Percentiles rank a stretch among this genome's conserved stretches.
phyloP scores from a whole-genome alignment of 257 asterid genomes.

The Solanum rostratum region DNA sequence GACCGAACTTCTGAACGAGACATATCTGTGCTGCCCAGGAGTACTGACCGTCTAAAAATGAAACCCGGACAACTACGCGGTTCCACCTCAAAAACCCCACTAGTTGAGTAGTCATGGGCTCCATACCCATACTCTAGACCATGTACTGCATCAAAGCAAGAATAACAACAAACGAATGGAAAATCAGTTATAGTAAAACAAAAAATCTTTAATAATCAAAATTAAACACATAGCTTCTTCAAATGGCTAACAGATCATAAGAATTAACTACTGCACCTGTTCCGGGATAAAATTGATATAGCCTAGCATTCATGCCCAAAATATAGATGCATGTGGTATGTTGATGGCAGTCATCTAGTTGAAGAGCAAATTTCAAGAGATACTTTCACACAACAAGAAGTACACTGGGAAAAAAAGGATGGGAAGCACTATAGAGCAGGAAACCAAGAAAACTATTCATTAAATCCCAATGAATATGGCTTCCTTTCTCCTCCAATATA shows the following conservation, averaged over 20 bases:
- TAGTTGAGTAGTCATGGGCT: slow-evolving; percentile 78
- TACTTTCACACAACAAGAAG: not conserved
- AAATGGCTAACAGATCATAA: not conserved
- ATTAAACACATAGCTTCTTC: not conserved
- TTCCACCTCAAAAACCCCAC: slow-evolving; percentile 92
- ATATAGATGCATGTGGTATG: not conserved
- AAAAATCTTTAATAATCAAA: not conserved
- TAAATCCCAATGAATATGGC: not conserved
- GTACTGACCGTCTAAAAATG: slow-evolving; percentile 66
- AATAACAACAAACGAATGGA: not conserved
- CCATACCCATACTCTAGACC: slow-evolving; percentile 86
- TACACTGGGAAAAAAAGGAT: not conserved
- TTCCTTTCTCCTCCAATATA: no score
- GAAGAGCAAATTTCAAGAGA: not conserved
- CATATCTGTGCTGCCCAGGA: slow-evolving; percentile 69
- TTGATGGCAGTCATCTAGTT: not conserved
- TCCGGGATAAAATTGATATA: not conserved
- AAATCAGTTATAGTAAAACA: not conserved
- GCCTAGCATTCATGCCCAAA: not conserved
- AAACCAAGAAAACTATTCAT: not conserved
- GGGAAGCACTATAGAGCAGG: not conserved
- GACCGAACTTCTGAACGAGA: slow-evolving; percentile 64
- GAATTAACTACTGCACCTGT: not conserved
- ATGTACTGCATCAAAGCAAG: slow-evolving; percentile 39
- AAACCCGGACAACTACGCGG: slow-evolving; percentile 92